A percentile compares a stretch with the other conserved stretches of the same genome.
These are phyloP conservation scores for Zymoseptoria ardabiliae DNA, from an alignment of 2,329 filamentous ascomycete genomes.

Conservation along the genomic window DNA sequence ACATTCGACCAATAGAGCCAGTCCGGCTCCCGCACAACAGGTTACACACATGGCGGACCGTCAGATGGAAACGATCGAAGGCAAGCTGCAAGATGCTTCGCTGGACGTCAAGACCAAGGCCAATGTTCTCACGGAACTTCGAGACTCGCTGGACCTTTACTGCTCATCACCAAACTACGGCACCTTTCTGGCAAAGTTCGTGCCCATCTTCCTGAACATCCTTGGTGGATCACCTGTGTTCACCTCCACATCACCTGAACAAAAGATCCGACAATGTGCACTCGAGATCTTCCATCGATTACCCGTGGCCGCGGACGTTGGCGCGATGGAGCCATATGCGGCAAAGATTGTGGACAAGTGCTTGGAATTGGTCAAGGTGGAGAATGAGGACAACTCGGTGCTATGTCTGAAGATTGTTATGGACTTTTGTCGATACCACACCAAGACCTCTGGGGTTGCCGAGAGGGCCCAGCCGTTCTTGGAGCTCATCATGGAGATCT, in stretches of 20 bases:
- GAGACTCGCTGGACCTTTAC: slow-evolving; percentile 87
- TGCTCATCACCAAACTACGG: slow-evolving; percentile 69
- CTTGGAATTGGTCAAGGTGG: slow-evolving; percentile 77
- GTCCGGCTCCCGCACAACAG: background rate
- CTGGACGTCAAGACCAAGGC: slow-evolving; percentile 70
- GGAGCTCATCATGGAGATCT: slow-evolving; percentile 87
- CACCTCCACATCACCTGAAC: slow-evolving; percentile 80
- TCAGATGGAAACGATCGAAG: slow-evolving; percentile 40
- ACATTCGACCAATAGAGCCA: background rate
- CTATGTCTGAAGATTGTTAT: slow-evolving; percentile 97
- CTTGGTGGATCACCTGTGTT: slow-evolving; percentile 83
- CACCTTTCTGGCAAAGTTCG: slow-evolving; percentile 75
- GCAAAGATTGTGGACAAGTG: slow-evolving; percentile 82
- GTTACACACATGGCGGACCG: background rate
- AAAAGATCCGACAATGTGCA: slow-evolving; percentile 87
- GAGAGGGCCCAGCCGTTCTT: slow-evolving; percentile 84
- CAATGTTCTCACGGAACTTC: slow-evolving; percentile 74
- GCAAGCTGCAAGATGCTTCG: slow-evolving; percentile 40
- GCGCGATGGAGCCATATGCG: slow-evolving; percentile 82
- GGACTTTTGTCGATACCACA: slow-evolving; percentile 89
- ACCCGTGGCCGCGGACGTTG: slow-evolving; percentile 54
- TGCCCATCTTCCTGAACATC: slow-evolving; percentile 83
- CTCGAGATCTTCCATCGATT: slow-evolving; percentile 92
- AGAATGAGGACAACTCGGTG: slow-evolving; percentile 99
- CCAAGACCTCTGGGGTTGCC: slow-evolving; percentile 59